Evolutionary conservation across 768 basidiomycete species (phyloP), one percentile per base, ranked within the genome.

Genomic region (Albatrellus ellisii): DNA sequence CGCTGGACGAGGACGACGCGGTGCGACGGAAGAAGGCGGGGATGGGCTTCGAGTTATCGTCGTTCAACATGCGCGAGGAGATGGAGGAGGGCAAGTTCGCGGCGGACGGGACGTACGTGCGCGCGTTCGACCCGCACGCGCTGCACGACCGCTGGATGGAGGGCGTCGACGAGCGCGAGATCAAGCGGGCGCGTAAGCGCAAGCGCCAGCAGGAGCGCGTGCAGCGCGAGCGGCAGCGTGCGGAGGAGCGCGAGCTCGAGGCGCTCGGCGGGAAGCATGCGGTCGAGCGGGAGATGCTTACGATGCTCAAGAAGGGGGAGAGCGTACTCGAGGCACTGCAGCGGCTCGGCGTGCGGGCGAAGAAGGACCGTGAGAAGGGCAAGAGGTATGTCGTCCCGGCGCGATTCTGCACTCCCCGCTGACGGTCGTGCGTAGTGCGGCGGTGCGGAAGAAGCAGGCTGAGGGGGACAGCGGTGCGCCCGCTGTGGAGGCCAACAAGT

Each of bases 21-120:
- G 71, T 73, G 53, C 72, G 79, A 52, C 63, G 70, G 56, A 77
- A 73, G 64, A 88, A 86, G 59, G 76, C 69, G 28, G 83, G 81
- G 10, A 97, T 99, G 94, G 95, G 94, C 2, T 94, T 65, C 61
- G 84, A 92, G 56, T 52, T 99, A 8, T 91, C 86, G 3, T 85
- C 88, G 21, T 99, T 99, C 76, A 94, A 99, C 60, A 98, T 99
- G 94, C 81, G 91, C 49, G 83, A 88, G 53, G 95, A 99, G 69
- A 92, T 98, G 83, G 82, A 89, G 55, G 94, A 98, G 62, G 95
- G 95, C 28, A 88, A 90, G 56, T 97, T 99, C 65, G 80, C 87
- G 4, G 85, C 84, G 46, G 94, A 98, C 56, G 95, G 95, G 36
- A 83, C 62, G 53, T 89, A 90, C 56, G 77, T 85, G 37, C 79